Evolutionary conservation across 2,329 filamentous ascomycete species (phyloP), one percentile per base, ranked within the genome.

Genomic region (Stagonosporopsis rhizophila): DNA sequence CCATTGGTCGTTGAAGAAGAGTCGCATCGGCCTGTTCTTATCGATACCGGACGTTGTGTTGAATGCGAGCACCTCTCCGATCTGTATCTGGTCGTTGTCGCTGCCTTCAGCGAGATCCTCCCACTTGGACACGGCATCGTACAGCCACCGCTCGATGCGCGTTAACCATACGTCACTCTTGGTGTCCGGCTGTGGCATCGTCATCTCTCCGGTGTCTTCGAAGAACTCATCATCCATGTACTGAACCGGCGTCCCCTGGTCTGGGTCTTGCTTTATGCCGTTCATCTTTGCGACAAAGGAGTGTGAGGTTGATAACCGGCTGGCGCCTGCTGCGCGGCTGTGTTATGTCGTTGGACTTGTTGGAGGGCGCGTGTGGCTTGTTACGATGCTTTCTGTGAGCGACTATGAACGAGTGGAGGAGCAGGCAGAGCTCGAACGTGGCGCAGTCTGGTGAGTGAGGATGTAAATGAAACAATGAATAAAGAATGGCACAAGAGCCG

Each of bases 1-100:
- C 46, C 89, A 81, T 47, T 87, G 82, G 20, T 82, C 82, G 67
- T 83, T 81, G 39, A 96, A 82, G 60, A 92, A 84, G 78, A 88
- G 73, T 64, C 83, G 83, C 71, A 96, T 89, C 73, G 88, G 69
- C 44, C 64, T 60, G 23, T 61, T 58, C 45, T 69, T 67, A 50
- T 65, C 63, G 46, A 73, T 67, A n/a, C 65, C 62, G 20, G 65
- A 59, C n/a, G 62, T 68, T 37, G 59, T 68, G 34, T 62, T 57
- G 45, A 75, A 67, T 15, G 62, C 67, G 37, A 71, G 49, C 1
- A 77, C 60, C 19, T 75, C 69, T 20, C 77, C 76, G 37, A 78
- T 71, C 41, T 71, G 63, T 23, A 79, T 71, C 56, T 75, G 63
- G 14, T 78, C 75, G 44, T 77, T 69, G 56, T 76, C 74, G 53